Base-by-base conservation (phyloP, 768 basidiomycete genomes). In the Phaffia australis region DNA sequence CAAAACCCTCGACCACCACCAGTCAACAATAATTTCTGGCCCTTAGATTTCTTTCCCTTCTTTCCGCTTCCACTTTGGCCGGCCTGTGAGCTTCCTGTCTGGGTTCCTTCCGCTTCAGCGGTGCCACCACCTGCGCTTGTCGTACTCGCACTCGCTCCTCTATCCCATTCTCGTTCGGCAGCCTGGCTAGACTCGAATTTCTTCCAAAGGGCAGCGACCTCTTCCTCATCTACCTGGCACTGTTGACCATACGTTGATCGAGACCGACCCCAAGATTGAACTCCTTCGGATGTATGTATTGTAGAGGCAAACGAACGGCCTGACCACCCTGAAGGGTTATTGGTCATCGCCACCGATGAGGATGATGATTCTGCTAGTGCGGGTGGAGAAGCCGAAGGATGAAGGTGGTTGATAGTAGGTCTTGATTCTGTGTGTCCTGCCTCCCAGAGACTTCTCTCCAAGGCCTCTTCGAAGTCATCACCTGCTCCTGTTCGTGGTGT, bases 401-500 rank as follows among this genome's bases (percentile, higher is more conserved):
- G 51, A 63, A 32, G 42, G 30, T 29, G 30, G 19, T 16, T n/a
- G 62, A 21, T 51, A 29, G 50, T 32, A 25, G 42, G 19, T n/a
- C 52, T 64, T 30, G 30, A 11, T 1, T 9, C 21, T 19, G 25
- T 47, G 21, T 18, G 50, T 7, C 49, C 42, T n/a, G 19, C 15
- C 21, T 69, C 62, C 16, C 48, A 51, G 15, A 69, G 67, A 47
- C 67, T 69, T 6, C 67, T 48, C 19, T 63, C 60, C 15, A 69
- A 47, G 5, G 67, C 67, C 19, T 69, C 67, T 30, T 69, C 67
- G 46, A 69, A 69, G 46, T 69, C 67, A 50, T 63, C 61, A 1
- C 51, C 29, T 23, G 14, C 11, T n/a, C 25, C 30, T 15, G 35
- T 15, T 48, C 30, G 2, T 32, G 48, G 30, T 18, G 56, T 46